Evolutionary conservation across 306 rosid species (phyloP).

Genomic region (Echinosophora koreensis): DNA sequence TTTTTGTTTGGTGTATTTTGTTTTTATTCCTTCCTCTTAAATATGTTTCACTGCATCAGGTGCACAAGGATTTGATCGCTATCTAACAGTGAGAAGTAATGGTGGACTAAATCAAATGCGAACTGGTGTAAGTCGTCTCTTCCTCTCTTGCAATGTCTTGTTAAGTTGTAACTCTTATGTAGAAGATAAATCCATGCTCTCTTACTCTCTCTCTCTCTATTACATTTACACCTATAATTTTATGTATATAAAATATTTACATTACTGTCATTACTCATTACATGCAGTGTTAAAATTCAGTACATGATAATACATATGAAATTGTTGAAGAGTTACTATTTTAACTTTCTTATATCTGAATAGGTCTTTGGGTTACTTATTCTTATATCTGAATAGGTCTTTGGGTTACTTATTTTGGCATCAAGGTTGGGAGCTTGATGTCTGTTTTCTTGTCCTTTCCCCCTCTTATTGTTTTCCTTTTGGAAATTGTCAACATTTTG

Average conservation of each 20-base stretch:
- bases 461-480: conserved; percentile 12
- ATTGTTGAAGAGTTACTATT: conserved; percentile 21
- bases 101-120: conserved; percentile 99
- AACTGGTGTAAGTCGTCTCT: conserved; percentile 78
- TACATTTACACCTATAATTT: conserved; percentile 14
- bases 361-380: conserved; percentile 13
- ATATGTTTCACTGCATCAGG: conserved; percentile 57
- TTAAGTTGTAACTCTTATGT: neutral
- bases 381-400: too few relatives aligned
- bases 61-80: conserved; percentile 65
- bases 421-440: conserved; percentile 4
- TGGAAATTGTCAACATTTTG: conserved; percentile 13
- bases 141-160: conserved; percentile 37
- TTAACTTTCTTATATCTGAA: conserved; percentile 23
- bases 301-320: neutral
- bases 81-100: conserved; percentile 83
- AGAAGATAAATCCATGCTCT: conserved; percentile 7
- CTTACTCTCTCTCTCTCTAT: neutral
- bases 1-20: conserved; percentile 11
- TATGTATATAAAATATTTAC: neutral
- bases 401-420: conserved; percentile 33
- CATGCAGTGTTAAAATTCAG: conserved; percentile 21
- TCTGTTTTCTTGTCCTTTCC: neutral
- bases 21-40: conserved; percentile 16
- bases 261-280: too few relatives aligned